Evolutionary conservation across 2,329 filamentous ascomycete genomes (phyloP).

Genomic region (Lomentospora prolificans): DNA sequence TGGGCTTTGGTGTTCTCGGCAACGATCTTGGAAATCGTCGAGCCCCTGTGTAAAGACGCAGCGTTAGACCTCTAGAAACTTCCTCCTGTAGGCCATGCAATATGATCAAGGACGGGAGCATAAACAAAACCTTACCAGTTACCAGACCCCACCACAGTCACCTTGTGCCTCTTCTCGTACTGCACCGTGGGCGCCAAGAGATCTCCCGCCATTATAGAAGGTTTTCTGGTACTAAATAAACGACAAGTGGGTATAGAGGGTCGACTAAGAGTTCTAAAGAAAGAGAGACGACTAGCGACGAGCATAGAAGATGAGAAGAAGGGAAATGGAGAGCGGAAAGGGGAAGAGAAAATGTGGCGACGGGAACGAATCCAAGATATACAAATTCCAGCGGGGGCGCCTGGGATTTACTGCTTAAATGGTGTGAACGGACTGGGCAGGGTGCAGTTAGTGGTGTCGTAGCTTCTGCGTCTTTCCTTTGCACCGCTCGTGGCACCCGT

Average conservation of each 20-base stretch:
- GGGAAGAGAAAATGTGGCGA: slow-evolving; percentile 17
- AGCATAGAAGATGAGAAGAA: slow-evolving; percentile 11
- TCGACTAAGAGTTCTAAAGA: neutral
- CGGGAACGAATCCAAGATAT: slow-evolving; percentile 1
- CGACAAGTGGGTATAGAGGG: neutral
- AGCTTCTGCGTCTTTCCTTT: neutral
- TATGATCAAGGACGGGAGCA: neutral
- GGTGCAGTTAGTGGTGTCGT: no score
- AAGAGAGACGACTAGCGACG: slow-evolving; percentile 13
- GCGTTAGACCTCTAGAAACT: neutral
- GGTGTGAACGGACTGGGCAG: no score
- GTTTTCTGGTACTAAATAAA: neutral
- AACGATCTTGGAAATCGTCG: slow-evolving; percentile 92
- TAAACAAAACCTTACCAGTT: slow-evolving; percentile 61
- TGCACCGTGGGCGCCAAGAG: slow-evolving; percentile 22
- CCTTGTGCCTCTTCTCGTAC: slow-evolving; percentile 72
- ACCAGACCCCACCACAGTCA: slow-evolving; percentile 87
- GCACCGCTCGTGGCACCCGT: neutral
- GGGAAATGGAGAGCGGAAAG: slow-evolving; percentile 11
- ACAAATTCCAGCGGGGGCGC: neutral
- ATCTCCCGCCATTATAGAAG: neutral
- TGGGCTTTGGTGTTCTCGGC: slow-evolving; percentile 81
- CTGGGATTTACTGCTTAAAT: neutral
- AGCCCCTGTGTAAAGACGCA: slow-evolving; percentile 58
- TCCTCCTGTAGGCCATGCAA: neutral